Percentiles rank a stretch among this genome's conserved stretches.
Evolutionary conservation across 169 alveolate genomes (phyloP).

Genomic region (Plasmodium gonderi): DNA sequence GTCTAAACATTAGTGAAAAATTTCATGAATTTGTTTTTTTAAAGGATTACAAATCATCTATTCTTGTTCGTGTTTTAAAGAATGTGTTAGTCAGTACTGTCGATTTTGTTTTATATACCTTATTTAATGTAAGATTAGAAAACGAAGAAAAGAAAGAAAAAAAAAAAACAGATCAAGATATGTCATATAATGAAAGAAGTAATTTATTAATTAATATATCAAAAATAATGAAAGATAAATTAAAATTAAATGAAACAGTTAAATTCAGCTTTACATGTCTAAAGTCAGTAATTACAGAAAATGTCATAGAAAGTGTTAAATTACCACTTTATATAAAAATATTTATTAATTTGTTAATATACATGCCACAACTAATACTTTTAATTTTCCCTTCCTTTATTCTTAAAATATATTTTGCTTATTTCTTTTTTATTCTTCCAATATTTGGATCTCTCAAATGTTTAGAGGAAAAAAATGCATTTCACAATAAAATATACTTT

Average conservation of each 20-base stretch:
- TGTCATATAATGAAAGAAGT: conserved; percentile 34
- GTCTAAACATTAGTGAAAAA: conserved; percentile 50
- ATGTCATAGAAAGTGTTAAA: conserved; percentile 54
- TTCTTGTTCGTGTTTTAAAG: conserved; percentile 43
- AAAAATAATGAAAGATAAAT: conserved; percentile 25
- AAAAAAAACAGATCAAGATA: background rate
- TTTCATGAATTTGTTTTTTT: conserved; percentile 45
- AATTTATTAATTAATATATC: conserved; percentile 45
- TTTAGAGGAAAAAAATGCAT: conserved; percentile 47
- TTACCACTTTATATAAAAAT: conserved; percentile 49
- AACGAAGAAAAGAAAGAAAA: conserved; percentile 15
- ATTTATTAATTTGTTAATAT: conserved; percentile 37
- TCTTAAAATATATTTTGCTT: conserved; percentile 46
- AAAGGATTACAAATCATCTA: conserved; percentile 58
- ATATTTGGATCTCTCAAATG: conserved; percentile 72
- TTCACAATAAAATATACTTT: conserved; percentile 48
- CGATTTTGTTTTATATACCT: conserved; percentile 36
- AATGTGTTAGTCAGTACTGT: conserved; percentile 24
- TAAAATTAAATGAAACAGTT: conserved; percentile 63
- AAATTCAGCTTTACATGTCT: conserved; percentile 39
- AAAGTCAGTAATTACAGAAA: conserved; percentile 52
- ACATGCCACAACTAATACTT: conserved; percentile 54
- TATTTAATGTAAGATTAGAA: conserved; percentile 50
- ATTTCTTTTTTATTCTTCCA: conserved; percentile 58
- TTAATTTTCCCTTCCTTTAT: conserved; percentile 59